Base-by-base conservation (phyloP, 768 basidiomycete species). In the Amanita rimosa region DNA sequence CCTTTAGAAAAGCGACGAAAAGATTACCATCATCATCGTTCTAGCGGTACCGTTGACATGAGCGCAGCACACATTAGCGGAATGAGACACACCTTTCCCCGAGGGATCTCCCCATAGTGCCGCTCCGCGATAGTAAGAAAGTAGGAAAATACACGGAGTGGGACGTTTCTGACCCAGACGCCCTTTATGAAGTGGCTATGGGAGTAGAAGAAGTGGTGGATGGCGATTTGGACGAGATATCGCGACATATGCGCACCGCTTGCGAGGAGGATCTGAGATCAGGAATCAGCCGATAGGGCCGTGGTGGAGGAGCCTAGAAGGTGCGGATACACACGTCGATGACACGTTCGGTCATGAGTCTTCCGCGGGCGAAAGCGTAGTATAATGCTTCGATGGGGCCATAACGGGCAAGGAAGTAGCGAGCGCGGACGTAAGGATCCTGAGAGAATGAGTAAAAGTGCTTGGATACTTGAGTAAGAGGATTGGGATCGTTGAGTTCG, bases 161-260 rank as follows among this genome's bases (percentile, higher is more conserved):
- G 67, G 43, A 88, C 69, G 22, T 72, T 74, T 57, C 84, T 75
- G 54, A 82, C 83, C 85, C 85, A 89, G 19, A 67, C 66, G 1
- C 81, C 75, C 64, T 86, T 86, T 63, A 87, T 76, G 54, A 87
- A 89, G 52, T 83, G 82, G 24, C 76, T 66, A 52, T 78, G 76
- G 2, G 82, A 77, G 53, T 81, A 75, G 61, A 85, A 89, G 60
- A 79, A 86, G 59, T 88, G 86, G 52, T 87, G 85, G 46, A 83
- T 78, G 31, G 85, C 82, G 46, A 83, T 73, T 63, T 89, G 86
- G 40, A 82, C 72, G 41, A 89, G 72, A 65, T 89, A 89, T 42
- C 86, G 76, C 53, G 85, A 88, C 53, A 88, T 62, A 58, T 85
- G 83, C 47, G 84, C 85, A 47, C 85, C 85, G 56, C 83, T 85